Evolutionary conservation across 495 filamentous ascomycete genomes (phyloP), one percentile per base, ranked within the genome.

Genomic region (Neurospora sp.): DNA sequence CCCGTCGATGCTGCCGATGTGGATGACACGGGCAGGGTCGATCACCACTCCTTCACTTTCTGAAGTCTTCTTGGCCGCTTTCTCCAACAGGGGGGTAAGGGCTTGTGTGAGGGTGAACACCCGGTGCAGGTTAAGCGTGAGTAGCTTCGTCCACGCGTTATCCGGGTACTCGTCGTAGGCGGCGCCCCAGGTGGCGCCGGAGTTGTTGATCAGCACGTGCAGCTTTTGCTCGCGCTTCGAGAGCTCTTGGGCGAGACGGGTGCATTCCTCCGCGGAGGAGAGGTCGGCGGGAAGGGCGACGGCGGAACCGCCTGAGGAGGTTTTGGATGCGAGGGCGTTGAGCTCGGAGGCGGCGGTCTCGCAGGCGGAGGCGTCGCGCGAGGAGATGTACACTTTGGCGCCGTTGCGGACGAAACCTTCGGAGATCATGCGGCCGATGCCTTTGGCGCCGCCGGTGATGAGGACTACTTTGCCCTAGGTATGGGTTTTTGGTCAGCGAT

Each of bases 351-450:
- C 74, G 42, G 79, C 77, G 10, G 78, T 31, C 5, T 73, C 41
- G 77, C 82, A 83, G 71, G 83, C 79, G 0, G 77, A 73, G 69
- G 78, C 79, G 53, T 80, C 83, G 72, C 93, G 90, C 14, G 91
- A 93, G n/a, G 91, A 91, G 74, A 96, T 94, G 82, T 95, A 96
- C 22, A 94, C 93, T 37, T 88, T 92, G 22, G 93, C 92, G 20
- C 93, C 92, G 81, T 94, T 94, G 69, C 85, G 80, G 6, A 94
- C 89, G 78, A 92, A 92, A 5, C 91, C 92, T 74, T 93, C 88
- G 0, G 91, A 90, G 72, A 94, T 94, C 93, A 95, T 96, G 68
- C 91, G 87, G 35, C 90, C 89, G 71, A 92, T 86, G 65, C 88
- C 88, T 70, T 88, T 92, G 68, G 81, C 84, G 59, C 84, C 82